Percentiles rank a stretch among this genome's conserved stretches.
Evolutionary conservation across 805 yeast genomes (phyloP).

Genomic region (Wickerhamomyces subpelliculosus): DNA sequence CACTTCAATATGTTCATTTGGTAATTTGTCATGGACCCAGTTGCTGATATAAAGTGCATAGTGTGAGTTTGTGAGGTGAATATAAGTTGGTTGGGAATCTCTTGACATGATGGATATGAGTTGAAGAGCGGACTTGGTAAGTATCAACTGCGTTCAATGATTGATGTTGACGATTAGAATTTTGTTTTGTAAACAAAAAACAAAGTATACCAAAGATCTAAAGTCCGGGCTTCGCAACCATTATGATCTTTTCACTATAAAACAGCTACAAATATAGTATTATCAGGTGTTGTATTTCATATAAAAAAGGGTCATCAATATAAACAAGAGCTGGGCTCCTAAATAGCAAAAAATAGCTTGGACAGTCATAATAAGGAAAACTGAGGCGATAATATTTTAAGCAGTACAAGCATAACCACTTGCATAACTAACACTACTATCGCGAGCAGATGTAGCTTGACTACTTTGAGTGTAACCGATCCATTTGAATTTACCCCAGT

Average conservation of each 20-base stretch:
- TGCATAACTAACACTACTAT: conserved; percentile 89
- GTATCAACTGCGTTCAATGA: no score
- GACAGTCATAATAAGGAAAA: no score
- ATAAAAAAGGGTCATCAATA: no score
- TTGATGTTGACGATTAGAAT: no score
- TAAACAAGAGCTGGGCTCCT: no score
- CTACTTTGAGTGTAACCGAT: conserved; percentile 76
- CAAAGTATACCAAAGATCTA: no score
- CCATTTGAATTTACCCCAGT: conserved; percentile 50
- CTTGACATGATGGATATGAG: not conserved
- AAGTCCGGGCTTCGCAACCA: no score
- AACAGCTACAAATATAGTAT: no score
- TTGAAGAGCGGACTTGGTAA: not conserved
- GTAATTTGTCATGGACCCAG: conserved; percentile 7
- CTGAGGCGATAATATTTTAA: not conserved
- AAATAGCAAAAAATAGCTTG: no score
- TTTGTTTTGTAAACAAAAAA: no score
- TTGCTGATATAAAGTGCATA: conserved; percentile 23
- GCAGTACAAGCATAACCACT: conserved; percentile 46
- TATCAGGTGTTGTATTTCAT: no score
- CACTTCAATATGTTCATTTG: conserved; percentile 9
- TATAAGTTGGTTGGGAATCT: conserved; percentile 7
- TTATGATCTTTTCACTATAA: no score
- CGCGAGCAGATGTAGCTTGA: conserved; percentile 36
- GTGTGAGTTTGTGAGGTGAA: conserved; percentile 12